These are phyloP conservation scores for Akanthomyces muscarius DNA, from an alignment of 2,329 filamentous ascomycete species.

Conservation along the genomic window DNA sequence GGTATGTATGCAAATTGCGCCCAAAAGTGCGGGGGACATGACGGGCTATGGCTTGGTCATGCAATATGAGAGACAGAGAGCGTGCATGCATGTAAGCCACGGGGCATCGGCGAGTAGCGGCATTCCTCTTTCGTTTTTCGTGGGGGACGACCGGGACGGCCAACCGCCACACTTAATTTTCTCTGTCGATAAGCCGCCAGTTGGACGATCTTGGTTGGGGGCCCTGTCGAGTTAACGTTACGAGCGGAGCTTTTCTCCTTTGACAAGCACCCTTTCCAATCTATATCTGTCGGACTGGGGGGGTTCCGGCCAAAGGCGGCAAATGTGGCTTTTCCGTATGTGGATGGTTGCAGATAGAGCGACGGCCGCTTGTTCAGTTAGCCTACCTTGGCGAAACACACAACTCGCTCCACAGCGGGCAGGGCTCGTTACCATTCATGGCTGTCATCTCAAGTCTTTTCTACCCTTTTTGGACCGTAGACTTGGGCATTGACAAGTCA, in stretches of 20 bases:
- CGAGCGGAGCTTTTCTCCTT: neutral
- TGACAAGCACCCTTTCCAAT: neutral
- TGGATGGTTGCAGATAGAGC: conserved; percentile 8
- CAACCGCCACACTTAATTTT: neutral
- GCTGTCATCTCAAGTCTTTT: neutral
- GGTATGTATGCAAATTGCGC: too few relatives aligned
- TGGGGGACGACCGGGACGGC: neutral
- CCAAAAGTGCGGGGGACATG: neutral
- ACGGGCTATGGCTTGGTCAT: neutral
- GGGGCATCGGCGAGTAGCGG: neutral
- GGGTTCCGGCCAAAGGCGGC: neutral
- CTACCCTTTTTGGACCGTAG: neutral
- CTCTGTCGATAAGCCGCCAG: neutral
- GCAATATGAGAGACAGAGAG: neutral
- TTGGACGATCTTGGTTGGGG: neutral
- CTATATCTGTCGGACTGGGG: neutral
- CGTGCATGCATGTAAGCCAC: conserved; percentile 7
- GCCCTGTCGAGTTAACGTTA: conserved; percentile 11
- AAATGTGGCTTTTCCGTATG: neutral
- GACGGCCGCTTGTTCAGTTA: neutral
- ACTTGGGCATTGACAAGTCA: neutral
- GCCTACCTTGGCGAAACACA: conserved; percentile 1
- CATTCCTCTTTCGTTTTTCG: neutral
- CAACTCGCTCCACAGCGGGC: neutral
- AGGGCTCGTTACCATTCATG: neutral